Conservation (phyloP, 495 filamentous ascomycete species). For the Aspergillus panamensis region DNA sequence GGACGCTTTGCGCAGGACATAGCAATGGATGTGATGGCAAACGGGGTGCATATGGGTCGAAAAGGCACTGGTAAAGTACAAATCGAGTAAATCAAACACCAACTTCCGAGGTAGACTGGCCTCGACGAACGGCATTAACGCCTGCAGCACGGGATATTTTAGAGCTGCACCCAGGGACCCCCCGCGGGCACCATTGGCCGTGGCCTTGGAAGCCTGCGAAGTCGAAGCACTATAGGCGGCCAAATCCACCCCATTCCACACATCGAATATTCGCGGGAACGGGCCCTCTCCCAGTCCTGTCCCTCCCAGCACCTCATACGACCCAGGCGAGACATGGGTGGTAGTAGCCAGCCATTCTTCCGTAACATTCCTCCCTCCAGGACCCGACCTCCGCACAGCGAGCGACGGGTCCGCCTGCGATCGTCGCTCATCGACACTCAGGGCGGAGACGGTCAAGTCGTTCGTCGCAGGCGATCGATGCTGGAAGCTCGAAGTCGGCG, state of each 20-base stretch:
- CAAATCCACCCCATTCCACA: slow-evolving; percentile 37
- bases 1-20: slow-evolving; percentile 84
- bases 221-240: slow-evolving; percentile 22
- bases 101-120: slow-evolving; percentile 69
- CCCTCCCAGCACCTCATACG: slow-evolving; percentile 34
- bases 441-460: slow-evolving; percentile 32
- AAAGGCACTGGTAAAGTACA: slow-evolving; percentile 85
- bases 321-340: slow-evolving; percentile 39
- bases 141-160: slow-evolving; percentile 83
- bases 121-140: slow-evolving; percentile 73
- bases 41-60: slow-evolving; percentile 82
- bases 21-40: slow-evolving; percentile 88
- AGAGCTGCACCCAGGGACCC: slow-evolving; percentile 33
- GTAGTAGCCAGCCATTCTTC: slow-evolving; percentile 41
- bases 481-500: slow-evolving; percentile 27
- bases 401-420: slow-evolving; percentile 24
- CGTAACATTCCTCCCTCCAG: slow-evolving; percentile 26
- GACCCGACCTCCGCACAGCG: slow-evolving; percentile 17
- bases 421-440: slow-evolving; percentile 33
- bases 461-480: slow-evolving; percentile 36
- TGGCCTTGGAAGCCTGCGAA: slow-evolving; percentile 18
- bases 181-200: slow-evolving; percentile 19
- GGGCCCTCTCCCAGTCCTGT: slow-evolving; percentile 28
- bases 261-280: slow-evolving; percentile 35
- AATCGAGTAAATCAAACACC: slow-evolving; percentile 79